phyloP scores from a whole-genome alignment of 352 stramenopile genomes.

The Phytophthora gonapodyides region DNA sequence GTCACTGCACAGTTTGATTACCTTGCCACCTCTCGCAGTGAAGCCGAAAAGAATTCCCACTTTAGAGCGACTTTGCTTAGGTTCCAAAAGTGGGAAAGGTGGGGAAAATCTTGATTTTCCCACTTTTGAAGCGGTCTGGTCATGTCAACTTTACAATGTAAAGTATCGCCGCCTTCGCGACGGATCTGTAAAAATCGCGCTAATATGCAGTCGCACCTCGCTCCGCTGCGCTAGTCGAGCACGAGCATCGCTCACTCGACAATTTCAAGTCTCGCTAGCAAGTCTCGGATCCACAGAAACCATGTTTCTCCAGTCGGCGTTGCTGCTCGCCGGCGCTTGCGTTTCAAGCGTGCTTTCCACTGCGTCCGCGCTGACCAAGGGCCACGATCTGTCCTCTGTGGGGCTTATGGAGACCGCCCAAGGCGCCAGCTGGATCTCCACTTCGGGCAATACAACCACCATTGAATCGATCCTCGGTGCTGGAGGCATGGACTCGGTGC shows the following conservation, averaged over 20 bases:
- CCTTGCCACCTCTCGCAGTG: too few relatives aligned
- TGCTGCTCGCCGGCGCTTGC: constrained; percentile 13
- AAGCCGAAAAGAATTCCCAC: too few relatives aligned
- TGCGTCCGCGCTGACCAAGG: constrained; percentile 21
- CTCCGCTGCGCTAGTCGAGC: background rate
- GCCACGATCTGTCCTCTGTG: constrained; percentile 37
- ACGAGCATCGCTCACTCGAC: constrained; percentile 13
- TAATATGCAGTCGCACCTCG: too few relatives aligned
- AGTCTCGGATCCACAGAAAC: background rate
- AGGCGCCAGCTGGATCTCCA: constrained; percentile 33
- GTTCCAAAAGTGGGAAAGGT: too few relatives aligned
- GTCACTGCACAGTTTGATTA: too few relatives aligned
- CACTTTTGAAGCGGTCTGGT: too few relatives aligned
- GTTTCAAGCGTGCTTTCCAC: constrained; percentile 4
- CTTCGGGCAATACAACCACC: constrained; percentile 22
- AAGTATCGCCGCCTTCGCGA: background rate
- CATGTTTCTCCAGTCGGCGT: constrained; percentile 22
- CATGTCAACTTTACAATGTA: too few relatives aligned
- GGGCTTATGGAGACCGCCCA: constrained; percentile 32
- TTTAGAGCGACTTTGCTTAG: too few relatives aligned
- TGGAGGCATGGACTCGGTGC: constrained; percentile 31
- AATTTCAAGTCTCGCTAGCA: constrained; percentile 3
- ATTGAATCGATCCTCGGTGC: constrained; percentile 32
- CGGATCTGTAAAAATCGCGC: too few relatives aligned
- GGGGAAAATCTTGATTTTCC: too few relatives aligned